Base-by-base conservation (phyloP, 148 eudicot species). In the Drosera capensis region DNA sequence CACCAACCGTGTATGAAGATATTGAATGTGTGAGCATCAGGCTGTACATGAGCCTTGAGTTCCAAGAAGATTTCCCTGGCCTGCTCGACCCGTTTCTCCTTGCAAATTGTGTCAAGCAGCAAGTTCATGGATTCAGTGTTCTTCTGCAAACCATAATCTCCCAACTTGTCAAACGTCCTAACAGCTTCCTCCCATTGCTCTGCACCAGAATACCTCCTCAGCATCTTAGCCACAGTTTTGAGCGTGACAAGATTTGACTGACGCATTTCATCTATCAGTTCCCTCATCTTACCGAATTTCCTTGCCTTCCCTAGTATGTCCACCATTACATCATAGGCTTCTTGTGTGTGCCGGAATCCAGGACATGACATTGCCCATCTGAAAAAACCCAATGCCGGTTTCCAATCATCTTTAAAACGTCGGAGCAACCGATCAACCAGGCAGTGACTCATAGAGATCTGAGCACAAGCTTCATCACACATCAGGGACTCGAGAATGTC, bases 1-100 rank as follows among this genome's bases (percentile, higher is more conserved):
- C 95, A 90, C 97, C 97, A 90, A 34, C 97, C 97, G 48, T 75
- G 75, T 30, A 90, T 67, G 49, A 90, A 80, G 17, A 90, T 90
- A 46, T 69, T 90, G 53, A 68, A 90, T 2, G 93, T 84, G 62
- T 75, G 59, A 23, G 74, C 79, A 59, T 55, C 73, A 13, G 95
- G 95, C 8, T 70, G 49, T 13, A 90, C 80, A 26, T 73, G 68
- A 16, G 82, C 44, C 20, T 71, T 90, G 30, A 80, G 79, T 54
- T 80, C 73, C 67, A 75, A 47, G 59, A 75, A 88, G 28, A 88
- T 56, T 9, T 28, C 66, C 40, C 94, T 92, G 1, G 97, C 95
- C 55, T 60, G 64, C 68, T 78, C 84, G 19, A 84, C 97, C 43
- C 62, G 77, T 8, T 65, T 59, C 66, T 80, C 97, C 68, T 84